phyloP scores from a whole-genome alignment of 805 yeast species.

The Saccharomycopsis vini region DNA sequence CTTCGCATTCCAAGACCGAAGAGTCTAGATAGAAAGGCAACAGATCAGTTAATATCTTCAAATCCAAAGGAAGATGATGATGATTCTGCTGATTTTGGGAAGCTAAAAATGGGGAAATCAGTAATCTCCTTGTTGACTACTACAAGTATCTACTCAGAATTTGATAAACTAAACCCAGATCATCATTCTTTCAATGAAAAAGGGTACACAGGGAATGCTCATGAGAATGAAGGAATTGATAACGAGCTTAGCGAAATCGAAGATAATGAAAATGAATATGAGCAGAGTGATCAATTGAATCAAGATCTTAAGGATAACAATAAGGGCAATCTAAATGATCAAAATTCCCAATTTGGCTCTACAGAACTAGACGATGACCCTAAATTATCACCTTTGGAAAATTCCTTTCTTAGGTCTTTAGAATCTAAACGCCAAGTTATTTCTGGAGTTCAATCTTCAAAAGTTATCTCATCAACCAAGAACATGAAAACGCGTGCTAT shows the following conservation, averaged over 20 bases:
- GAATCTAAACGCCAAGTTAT: constrained; percentile 16
- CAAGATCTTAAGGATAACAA: background rate
- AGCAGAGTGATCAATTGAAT: constrained; percentile 9
- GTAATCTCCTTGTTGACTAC: constrained; percentile 49
- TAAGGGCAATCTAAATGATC: background rate
- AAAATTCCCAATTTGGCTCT: too few relatives aligned
- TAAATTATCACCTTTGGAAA: constrained; percentile 11
- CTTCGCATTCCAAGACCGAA: too few relatives aligned
- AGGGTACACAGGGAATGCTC: constrained; percentile 7
- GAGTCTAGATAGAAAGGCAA: background rate
- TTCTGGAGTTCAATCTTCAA: constrained; percentile 22
- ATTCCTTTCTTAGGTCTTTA: constrained; percentile 9
- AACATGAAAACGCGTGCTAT: constrained; percentile 28
- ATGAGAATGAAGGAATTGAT: constrained; percentile 16
- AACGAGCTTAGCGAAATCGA: too few relatives aligned
- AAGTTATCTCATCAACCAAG: constrained; percentile 22
- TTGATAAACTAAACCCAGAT: constrained; percentile 25
- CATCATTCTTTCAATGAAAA: too few relatives aligned
- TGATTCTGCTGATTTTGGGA: constrained; percentile 22
- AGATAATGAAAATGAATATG: too few relatives aligned
- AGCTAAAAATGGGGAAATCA: constrained; percentile 35
- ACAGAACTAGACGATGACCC: background rate
- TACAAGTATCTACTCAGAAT: constrained; percentile 42
- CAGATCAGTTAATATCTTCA: too few relatives aligned
- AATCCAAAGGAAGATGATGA: constrained; percentile 10